These are phyloP conservation scores for Plasmodiophora brassicae DNA, from an alignment of 208 protist species.

Conservation along the genomic window DNA sequence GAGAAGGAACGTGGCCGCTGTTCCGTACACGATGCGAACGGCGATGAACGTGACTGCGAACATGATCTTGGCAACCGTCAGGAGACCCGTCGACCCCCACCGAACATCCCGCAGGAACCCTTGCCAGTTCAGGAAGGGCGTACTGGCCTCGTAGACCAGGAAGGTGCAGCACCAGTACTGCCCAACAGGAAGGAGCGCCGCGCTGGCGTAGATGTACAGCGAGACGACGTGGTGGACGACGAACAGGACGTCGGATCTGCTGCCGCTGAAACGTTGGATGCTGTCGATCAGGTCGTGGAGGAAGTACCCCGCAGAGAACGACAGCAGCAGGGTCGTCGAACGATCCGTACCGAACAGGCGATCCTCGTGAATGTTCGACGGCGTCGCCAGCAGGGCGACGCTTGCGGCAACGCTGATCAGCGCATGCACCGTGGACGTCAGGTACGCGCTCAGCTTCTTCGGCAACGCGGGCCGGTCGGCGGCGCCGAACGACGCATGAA, in stretches of 20 bases:
- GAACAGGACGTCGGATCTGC: not conserved
- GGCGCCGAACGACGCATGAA: no score
- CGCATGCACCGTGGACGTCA: not conserved
- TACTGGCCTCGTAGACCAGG: slow-evolving; percentile 17
- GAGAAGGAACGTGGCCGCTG: not conserved
- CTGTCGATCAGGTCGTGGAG: not conserved
- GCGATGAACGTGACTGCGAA: slow-evolving; percentile 5
- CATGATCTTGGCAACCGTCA: not conserved
- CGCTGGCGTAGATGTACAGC: not conserved
- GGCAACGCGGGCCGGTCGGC: no score
- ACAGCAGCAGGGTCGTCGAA: not conserved
- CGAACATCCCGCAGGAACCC: not conserved
- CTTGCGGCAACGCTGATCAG: not conserved
- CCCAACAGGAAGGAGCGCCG: not conserved
- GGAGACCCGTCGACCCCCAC: not conserved
- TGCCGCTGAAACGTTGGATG: not conserved
- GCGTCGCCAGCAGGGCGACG: not conserved
- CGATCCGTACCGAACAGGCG: not conserved
- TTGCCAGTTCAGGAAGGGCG: not conserved
- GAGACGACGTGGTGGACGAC: not conserved
- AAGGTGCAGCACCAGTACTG: not conserved
- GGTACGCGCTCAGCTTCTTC: not conserved
- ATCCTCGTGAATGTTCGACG: not conserved
- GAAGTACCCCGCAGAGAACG: slow-evolving; percentile 18
- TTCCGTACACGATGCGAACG: not conserved